Evolutionary conservation across 1,284 basidiomycete genomes (phyloP), one percentile per base, ranked within the genome.

Genomic region (Trichosporon ovoides): DNA sequence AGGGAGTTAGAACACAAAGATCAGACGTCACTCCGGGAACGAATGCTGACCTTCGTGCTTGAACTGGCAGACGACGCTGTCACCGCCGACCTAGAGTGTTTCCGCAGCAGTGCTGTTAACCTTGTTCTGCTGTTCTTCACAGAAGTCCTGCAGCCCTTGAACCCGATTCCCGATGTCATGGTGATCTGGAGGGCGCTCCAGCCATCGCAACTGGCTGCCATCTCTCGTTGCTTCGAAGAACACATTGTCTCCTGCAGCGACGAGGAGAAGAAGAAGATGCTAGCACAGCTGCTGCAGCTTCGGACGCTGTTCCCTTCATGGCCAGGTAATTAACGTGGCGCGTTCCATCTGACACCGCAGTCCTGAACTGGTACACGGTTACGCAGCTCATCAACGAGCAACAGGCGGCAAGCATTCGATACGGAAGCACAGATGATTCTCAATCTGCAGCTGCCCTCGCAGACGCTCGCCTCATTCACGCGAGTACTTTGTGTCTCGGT

Each of bases 191-290:
- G 62, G 13, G 50, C 58, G 7, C 35, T 76, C 5, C 53, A 69
- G 11, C 68, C 72, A 0, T 50, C 66, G 0, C 74, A 72, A 2
- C 59, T 73, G 11, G 28, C 38, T 10, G 69, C 69, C 0, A 61
- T 74, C 14, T 68, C 72, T 0, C 36, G 38, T 4, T 72, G 69
- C 51, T 74, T 72, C 36, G 71, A 73, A 36, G 71, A 71, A 34
- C 62, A 65, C 40, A 58, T 76, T 22, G 56, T 64, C 2, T 63
- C 63, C n/a, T 64, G 68, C 24, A 73, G 64, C 33, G 73, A 75
- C 37, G 73, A 73, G 48, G 55, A 65, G 49, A 55, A 72, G 38
- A 52, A 70, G 24, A 48, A 43, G 10, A 36, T 73, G 10, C 48
- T 74, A 12, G 57, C 60, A 3, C 58, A 63, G 33, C 57, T 73